A percentile compares a stretch with the other conserved stretches of the same genome.
phyloP scores from a whole-genome alignment of 192 early-diverging fungal species.

The Podila verticillata region DNA sequence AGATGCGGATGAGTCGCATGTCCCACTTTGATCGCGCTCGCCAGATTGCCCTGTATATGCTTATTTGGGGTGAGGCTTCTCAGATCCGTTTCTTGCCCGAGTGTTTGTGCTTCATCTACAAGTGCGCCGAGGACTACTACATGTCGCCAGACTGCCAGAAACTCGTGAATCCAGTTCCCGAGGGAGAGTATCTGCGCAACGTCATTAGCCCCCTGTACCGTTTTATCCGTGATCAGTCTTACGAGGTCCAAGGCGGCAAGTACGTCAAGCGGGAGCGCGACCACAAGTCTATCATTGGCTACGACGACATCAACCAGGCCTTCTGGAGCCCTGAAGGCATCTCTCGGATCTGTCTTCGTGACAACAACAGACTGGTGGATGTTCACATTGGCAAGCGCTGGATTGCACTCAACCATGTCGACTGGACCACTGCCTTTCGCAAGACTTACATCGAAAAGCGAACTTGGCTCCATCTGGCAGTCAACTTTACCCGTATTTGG shows the following conservation, averaged over 20 bases:
- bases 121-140: conserved; percentile 67
- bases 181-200: conserved; percentile 73
- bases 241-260: conserved; percentile 69
- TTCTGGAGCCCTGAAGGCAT: conserved; percentile 77
- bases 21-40: conserved; percentile 70
- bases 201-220: conserved; percentile 74
- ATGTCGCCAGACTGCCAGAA: conserved; percentile 53
- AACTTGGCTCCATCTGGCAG: conserved; percentile 78
- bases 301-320: conserved; percentile 82
- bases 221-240: conserved; percentile 76
- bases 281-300: conserved; percentile 75
- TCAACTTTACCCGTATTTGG: conserved; percentile 85
- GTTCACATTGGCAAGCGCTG: conserved; percentile 64
- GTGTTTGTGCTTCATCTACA: conserved; percentile 78
- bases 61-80: conserved; percentile 81
- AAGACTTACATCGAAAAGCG: conserved; percentile 85
- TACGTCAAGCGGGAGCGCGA: conserved; percentile 78
- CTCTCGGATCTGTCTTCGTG: conserved; percentile 52
- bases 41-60: conserved; percentile 74
- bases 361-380: conserved; percentile 66
- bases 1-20: conserved; percentile 68
- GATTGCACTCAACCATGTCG: conserved; percentile 62
- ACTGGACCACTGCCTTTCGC: conserved; percentile 70
- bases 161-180: conserved; percentile 57
- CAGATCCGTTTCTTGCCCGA: conserved; percentile 75